Evolutionary conservation across 768 basidiomycete species (phyloP).

Genomic region (Termitomyces sp.): DNA sequence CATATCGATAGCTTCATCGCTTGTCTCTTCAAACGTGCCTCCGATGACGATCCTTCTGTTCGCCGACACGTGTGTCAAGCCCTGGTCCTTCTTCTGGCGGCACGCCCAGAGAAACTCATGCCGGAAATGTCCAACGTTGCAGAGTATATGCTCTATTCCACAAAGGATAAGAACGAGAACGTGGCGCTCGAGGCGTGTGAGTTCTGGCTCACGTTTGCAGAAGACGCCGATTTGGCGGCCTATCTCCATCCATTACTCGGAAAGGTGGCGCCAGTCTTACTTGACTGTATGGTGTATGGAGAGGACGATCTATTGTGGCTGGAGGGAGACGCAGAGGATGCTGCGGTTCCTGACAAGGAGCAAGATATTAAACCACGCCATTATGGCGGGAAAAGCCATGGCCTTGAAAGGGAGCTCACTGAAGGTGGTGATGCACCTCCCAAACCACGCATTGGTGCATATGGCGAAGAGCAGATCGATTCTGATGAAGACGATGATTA

Average conservation of each 20-base stretch:
- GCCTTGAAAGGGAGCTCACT: slow-evolving; percentile 65
- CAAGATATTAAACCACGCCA: slow-evolving; percentile 95
- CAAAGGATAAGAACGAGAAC: slow-evolving; percentile 94
- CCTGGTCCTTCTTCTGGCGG: slow-evolving; percentile 86
- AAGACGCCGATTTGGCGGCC: slow-evolving; percentile 81
- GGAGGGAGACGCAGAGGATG: slow-evolving; percentile 87
- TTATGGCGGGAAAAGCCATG: slow-evolving; percentile 82
- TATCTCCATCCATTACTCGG: slow-evolving; percentile 82
- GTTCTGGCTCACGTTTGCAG: slow-evolving; percentile 99
- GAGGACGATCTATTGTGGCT: slow-evolving; percentile 95
- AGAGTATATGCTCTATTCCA: slow-evolving; percentile 98
- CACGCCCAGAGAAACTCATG: slow-evolving; percentile 93
- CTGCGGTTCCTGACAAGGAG: slow-evolving; percentile 87
- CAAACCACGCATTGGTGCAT: slow-evolving; percentile 51
- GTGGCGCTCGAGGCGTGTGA: slow-evolving; percentile 98
- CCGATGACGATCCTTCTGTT: slow-evolving; percentile 90
- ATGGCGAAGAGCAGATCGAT: slow-evolving; percentile 77
- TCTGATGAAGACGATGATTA: slow-evolving; percentile 88
- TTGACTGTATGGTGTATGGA: slow-evolving; percentile 96
- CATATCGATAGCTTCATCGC: slow-evolving; percentile 94
- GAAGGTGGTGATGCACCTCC: slow-evolving; percentile 27
- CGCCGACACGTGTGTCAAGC: slow-evolving; percentile 95
- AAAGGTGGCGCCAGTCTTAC: slow-evolving; percentile 91
- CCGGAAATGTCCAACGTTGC: slow-evolving; percentile 94
- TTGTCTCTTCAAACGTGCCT: slow-evolving; percentile 90